Percentiles rank a stretch among this genome's conserved stretches.
Conservation (phyloP, 1,284 basidiomycete species). For the Sparassis latifolia region DNA sequence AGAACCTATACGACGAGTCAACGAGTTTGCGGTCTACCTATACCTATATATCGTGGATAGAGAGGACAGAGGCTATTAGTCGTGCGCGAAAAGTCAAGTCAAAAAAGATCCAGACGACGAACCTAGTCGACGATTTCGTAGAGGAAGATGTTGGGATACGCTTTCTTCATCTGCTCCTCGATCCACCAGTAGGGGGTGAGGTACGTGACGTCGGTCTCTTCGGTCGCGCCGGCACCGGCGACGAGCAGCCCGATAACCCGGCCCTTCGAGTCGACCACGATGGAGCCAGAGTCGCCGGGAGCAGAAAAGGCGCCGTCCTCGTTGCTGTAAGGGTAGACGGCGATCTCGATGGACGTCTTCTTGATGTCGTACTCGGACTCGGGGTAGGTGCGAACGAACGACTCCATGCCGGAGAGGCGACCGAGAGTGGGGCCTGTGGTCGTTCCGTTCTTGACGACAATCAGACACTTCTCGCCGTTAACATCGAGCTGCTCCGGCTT, state of each 20-base stretch:
- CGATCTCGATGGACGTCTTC: conserved; percentile 14
- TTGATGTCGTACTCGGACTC: background rate
- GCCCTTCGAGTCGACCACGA: conserved; percentile 11
- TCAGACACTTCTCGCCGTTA: conserved; percentile 3
- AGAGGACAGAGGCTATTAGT: no score
- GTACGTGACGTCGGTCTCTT: conserved; percentile 15
- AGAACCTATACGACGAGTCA: no score
- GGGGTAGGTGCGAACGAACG: conserved; percentile 13
- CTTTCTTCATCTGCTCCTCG: conserved; percentile 15
- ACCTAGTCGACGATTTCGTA: no score
- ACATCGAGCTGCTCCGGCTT: conserved; percentile 1
- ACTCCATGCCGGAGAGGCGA: conserved; percentile 14
- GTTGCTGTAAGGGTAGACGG: conserved; percentile 13
- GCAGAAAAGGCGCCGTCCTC: conserved; percentile 17
- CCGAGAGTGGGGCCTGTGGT: conserved; percentile 10
- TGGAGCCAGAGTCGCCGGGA: conserved; percentile 21
- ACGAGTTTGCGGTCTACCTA: no score
- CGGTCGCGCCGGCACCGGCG: conserved; percentile 14
- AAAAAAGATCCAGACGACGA: no score
- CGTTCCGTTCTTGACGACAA: conserved; percentile 8
- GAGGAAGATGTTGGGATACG: conserved; percentile 11
- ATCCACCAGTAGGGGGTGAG: conserved; percentile 18
- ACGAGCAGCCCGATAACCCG: conserved; percentile 19
- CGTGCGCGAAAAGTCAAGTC: no score
- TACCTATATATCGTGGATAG: no score